Evolutionary conservation across 2,329 filamentous ascomycete genomes (phyloP), one percentile per base, ranked within the genome.

Genomic region (Davidsoniella neocaledoniae): DNA sequence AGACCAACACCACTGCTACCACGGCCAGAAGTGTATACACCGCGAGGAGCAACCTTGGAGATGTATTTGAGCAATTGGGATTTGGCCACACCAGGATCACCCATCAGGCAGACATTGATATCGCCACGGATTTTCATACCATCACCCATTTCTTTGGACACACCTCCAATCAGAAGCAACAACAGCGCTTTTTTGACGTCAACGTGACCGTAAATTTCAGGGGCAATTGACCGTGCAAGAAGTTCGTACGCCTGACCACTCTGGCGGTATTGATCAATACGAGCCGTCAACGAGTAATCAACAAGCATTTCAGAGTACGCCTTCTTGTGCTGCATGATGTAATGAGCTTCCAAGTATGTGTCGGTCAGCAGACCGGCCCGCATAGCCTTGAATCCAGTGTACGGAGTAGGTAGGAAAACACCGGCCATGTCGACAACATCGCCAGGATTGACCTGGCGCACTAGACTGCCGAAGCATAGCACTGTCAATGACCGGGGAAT

Each of bases 91-190:
- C 91, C 91, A 62, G 91, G 91, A 61, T 98, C 91, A 73, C 91
- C 91, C 91, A 98, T 98, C 60, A 98, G 69, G 64, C 91, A 96
- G 55, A 98, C 82, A 67, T 98, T 98, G 71, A 98, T 94, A 61
- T 98, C 91, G 59, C 91, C 91, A 73, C 91, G 86, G 62, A 98
- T 98, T 60, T 87, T 83, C 91, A 98, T 96, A 54, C 91, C 91
- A 60, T 98, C 91, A 48, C 87, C 87, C 76, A 96, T 93, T 60
- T 91, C 82, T 66, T 98, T 98, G 3, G 81, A 91, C 1, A 95
- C 90, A 68, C 91, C 91, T 54, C 91, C 91, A 56, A 98, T 94
- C 33, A 98, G 77, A 26, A 96, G 79, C 4, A 98, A 73, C n/a
- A 98, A 75, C 10, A 98, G 76, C 1, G 91, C 91, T 65, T 98